Percentiles rank a stretch among this genome's conserved stretches.
Evolutionary conservation across 1,284 basidiomycete species (phyloP).

Genomic region (Grifola frondosa): DNA sequence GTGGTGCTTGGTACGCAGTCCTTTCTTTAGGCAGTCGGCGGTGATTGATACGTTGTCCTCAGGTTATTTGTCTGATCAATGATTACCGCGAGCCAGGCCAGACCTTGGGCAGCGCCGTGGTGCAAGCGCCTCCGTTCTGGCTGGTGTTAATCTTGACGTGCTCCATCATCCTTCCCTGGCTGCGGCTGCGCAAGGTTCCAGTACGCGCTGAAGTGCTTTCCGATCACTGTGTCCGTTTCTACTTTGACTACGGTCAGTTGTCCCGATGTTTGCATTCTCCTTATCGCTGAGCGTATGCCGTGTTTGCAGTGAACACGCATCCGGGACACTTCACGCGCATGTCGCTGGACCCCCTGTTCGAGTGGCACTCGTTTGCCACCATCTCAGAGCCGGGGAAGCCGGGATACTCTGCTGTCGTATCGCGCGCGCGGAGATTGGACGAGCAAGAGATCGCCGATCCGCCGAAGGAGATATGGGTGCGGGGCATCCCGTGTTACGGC

Average conservation of each 20-base stretch:
- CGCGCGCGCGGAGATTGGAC: conserved; percentile 62
- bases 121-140: conserved; percentile 51
- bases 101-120: conserved; percentile 41
- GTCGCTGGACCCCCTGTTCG: conserved; percentile 49
- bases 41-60: background rate
- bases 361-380: conserved; percentile 64
- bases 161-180: conserved; percentile 55
- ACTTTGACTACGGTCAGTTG: conserved; percentile 50
- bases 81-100: conserved; percentile 44
- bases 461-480: conserved; percentile 52
- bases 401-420: conserved; percentile 57
- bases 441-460: conserved; percentile 48
- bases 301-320: conserved; percentile 39
- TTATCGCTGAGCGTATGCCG: background rate
- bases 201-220: conserved; percentile 53
- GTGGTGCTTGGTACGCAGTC: conserved; percentile 47
- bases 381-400: conserved; percentile 48
- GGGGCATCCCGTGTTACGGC: conserved; percentile 53
- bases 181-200: conserved; percentile 49
- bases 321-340: conserved; percentile 55
- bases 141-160: conserved; percentile 48
- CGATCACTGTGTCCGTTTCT: conserved; percentile 51
- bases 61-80: conserved; percentile 53
- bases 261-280: background rate
- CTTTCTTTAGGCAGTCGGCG: background rate